phyloP scores from a whole-genome alignment of 148 eudicot species.

The Oxyria digyna region DNA sequence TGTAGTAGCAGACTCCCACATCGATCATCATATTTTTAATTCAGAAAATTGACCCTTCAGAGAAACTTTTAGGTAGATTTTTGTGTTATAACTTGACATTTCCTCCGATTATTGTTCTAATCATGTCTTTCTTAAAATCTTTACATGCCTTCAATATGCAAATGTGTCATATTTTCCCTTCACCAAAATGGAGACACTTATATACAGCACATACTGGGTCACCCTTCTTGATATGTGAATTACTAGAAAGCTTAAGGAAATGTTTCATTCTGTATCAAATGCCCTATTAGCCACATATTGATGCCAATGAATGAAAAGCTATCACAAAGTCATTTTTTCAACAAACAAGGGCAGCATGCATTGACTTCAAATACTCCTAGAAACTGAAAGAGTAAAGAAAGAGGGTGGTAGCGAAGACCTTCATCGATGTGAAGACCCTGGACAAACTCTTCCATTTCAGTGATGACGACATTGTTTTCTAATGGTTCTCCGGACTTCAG shows the following conservation, averaged over 20 bases:
- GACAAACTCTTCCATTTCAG: constrained; percentile 99
- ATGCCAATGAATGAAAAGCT: neutral
- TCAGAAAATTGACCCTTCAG: neutral
- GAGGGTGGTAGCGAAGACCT: constrained; percentile 30
- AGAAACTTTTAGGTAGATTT: neutral
- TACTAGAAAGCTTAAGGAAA: neutral
- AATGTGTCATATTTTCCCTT: neutral
- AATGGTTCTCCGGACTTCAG: constrained; percentile 39
- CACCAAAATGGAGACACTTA: neutral
- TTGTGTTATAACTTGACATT: neutral
- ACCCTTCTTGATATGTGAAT: neutral
- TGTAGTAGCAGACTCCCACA: neutral
- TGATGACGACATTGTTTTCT: constrained; percentile 84
- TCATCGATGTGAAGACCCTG: constrained; percentile 96
- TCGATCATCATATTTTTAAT: neutral
- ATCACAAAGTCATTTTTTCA: neutral
- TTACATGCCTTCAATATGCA: neutral
- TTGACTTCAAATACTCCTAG: neutral
- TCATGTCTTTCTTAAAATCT: neutral
- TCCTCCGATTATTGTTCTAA: neutral
- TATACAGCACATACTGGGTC: neutral
- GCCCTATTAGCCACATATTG: neutral
- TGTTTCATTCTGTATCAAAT: neutral
- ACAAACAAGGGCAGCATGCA: neutral
- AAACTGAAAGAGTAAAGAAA: neutral